Base-by-base conservation (phyloP, 495 filamentous ascomycete species). In the Coniosporium apollinis region DNA sequence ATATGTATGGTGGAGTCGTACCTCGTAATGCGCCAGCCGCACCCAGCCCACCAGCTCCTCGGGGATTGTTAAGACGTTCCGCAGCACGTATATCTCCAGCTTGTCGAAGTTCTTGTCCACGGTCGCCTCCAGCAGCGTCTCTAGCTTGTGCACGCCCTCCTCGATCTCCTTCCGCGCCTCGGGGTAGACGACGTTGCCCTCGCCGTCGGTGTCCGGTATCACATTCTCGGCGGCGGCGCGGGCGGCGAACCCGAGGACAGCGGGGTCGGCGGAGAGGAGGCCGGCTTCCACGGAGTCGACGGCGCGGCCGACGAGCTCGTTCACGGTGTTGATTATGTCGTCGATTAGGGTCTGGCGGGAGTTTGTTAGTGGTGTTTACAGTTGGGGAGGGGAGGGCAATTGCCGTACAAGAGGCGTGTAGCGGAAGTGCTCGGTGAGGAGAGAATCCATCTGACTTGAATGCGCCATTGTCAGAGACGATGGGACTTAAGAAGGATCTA, bases 241-340 rank as follows among this genome's bases (percentile, higher is more conserved):
- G 4, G 36, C 33, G 9, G 35, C 33, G 61, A 94, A 96, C 8
- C 89, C 89, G 34, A 97, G 71, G 8, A 66, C 58, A 14, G 71
- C 59, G 1, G 86, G 81, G 0, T 77, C 67, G 5, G 77, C 74
- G 30, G 65, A 64, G 24, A 84, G 59, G 15, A 96, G 70, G 5
- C 79, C 82, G 33, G 67, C 65, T 55, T 97, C 89, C 42, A 94
- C 67, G 41, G 73, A 76, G 41, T 79, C 76, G 43, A 93, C 74
- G 35, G 82, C 82, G 48, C 73, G 73, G 56, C 86, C 87, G 47
- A 83, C 74, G 47, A 94, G 64, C 37, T 80, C 78, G 62, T 96
- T 96, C 48, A 94, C 72, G 40, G 76, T 75, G 64, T 97, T 94
- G 60, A 96, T 93, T 42, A 97, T 81, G 52, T 96, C 89, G 66